Conservation (phyloP, 169 alveolate species). For the Cryptosporidium muris region DNA sequence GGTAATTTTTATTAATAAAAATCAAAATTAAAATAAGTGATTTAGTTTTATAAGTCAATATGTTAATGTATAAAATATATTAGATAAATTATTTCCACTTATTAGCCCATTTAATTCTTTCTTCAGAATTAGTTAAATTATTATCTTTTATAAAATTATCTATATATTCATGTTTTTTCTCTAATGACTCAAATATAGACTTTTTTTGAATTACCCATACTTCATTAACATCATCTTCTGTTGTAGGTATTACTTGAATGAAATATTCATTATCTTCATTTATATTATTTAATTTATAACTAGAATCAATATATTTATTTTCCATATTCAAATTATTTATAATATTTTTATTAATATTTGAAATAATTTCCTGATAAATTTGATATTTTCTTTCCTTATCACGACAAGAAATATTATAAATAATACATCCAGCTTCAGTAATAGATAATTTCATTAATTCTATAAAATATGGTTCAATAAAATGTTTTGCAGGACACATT, state of each 20-base stretch:
- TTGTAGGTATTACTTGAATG: slow-evolving; percentile 26
- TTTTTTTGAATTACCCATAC: slow-evolving; percentile 40
- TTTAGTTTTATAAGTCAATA: no score
- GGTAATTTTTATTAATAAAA: no score
- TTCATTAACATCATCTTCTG: slow-evolving; percentile 64
- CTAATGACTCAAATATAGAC: background rate
- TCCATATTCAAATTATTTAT: background rate
- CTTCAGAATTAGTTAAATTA: background rate
- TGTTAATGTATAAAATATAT: no score
- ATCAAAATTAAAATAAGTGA: no score
- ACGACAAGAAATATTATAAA: slow-evolving; percentile 58
- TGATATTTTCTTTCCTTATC: slow-evolving; percentile 15
- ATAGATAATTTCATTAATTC: background rate
- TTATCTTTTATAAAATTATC: slow-evolving; percentile 18
- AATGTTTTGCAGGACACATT: slow-evolving; percentile 64
- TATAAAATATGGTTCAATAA: slow-evolving; percentile 12
- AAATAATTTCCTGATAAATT: slow-evolving; percentile 5
- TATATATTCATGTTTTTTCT: slow-evolving; percentile 2
- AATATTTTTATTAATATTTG: background rate
- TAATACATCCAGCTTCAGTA: slow-evolving; percentile 22
- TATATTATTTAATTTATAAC: background rate
- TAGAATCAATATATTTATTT: background rate
- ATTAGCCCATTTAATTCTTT: no score
- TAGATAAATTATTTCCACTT: no score
- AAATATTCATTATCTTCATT: background rate